These are phyloP conservation scores for Lunularia cruciata DNA, from an alignment of 225 moss, liverwort and hornwort genomes.

Conservation along the genomic window DNA sequence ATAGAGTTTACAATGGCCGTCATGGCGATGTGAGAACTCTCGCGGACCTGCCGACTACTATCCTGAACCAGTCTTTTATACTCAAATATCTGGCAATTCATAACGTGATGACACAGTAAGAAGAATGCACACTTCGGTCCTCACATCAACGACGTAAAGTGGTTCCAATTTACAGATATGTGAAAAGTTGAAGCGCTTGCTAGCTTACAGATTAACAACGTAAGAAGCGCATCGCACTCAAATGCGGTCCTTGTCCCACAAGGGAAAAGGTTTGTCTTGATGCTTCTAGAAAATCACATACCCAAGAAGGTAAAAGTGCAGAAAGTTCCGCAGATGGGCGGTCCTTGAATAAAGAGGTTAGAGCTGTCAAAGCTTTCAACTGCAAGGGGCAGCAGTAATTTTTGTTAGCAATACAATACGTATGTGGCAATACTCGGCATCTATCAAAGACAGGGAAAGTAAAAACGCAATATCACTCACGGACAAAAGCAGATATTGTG, in stretches of 20 bases:
- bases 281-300: conserved; percentile 28
- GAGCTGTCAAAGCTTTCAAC: conserved; percentile 86
- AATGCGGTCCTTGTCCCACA: too few species aligned
- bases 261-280: too few species aligned
- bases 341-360: conserved; percentile 73
- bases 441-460: too few species aligned
- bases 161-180: too few species aligned
- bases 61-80: conserved; percentile 91
- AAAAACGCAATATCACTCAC: neutral
- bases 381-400: conserved; percentile 38
- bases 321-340: conserved; percentile 64
- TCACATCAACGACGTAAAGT: too few species aligned
- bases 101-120: neutral
- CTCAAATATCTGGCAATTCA: conserved; percentile 67
- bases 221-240: too few species aligned
- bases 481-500: neutral
- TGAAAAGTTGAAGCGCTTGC: too few species aligned
- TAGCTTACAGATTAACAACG: too few species aligned
- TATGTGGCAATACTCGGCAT: neutral
- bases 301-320: conserved; percentile 72
- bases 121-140: neutral
- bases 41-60: conserved; percentile 82
- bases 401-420: neutral
- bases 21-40: conserved; percentile 84
- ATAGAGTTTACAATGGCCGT: conserved; percentile 70